Base-by-base conservation (phyloP, 148 eudicot species). In the Amaranthus cruentus region DNA sequence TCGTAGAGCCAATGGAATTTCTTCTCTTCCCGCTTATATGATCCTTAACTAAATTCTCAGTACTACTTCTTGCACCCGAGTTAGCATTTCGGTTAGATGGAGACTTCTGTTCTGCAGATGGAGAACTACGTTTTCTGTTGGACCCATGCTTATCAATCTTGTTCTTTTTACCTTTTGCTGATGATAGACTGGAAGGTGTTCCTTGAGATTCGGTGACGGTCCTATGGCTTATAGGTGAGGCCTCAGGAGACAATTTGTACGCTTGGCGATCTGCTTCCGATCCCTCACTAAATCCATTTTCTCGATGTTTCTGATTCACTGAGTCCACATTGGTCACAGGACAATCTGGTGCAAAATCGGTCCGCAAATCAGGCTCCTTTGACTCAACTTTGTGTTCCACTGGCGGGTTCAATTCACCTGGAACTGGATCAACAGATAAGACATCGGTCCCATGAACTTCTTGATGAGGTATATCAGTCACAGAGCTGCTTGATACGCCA, bases 131-230 rank as follows among this genome's bases (percentile, higher is more conserved):
- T 71, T 88, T 93, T 48, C 75, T 75, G 52, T 67, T 77, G 15
- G 88, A 81, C 58, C 80, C 78, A 50, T 80, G 85, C 73, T 82
- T 91, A 21, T 81, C 96, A 74, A 54, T 72, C 76, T 72, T 88
- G 66, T 57, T 81, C 81, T 75, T 89, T 82, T 88, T 87, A 68
- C 84, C 70, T 64, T 89, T 89, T 60, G 80, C 81, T 48, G 94
- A 89, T 47, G 83, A 85, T 79, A 85, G 88, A 72, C 88, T 88
- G 60, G 98, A 89, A 75, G 97, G 98, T 44, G 95, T 91, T 55
- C 66, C 87, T 68, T 88, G 95, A 62, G 90, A 85, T 68, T 89
- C 97, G 18, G 86, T 77, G 70, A 80, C 65, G 8, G 90, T 83
- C 71, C 72, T 64, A 69, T 76, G 90, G 81, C 85, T 87, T 58